Evolutionary conservation across 108 stramenopile genomes (phyloP), one percentile per base, ranked within the genome.

Genomic region (Mediolabrus comicus): DNA sequence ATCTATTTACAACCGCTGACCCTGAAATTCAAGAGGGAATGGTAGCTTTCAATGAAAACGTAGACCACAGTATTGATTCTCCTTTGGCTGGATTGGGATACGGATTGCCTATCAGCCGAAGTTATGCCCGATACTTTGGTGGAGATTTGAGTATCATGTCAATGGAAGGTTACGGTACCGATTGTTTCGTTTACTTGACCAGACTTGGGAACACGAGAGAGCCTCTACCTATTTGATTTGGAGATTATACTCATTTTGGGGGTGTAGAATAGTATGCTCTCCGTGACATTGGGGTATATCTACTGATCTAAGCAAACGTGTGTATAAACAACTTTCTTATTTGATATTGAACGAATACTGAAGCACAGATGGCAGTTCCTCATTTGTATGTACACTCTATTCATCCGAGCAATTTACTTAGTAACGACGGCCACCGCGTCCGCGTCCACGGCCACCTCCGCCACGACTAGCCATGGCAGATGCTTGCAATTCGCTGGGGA

Each of bases 131-230:
- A 19, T 99, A 98, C 81, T 99, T 99, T 79, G 97, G 97, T 16
- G 99, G 99, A 12, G 99, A 99, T 82, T 73, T 99, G 46, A 86
- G 83, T 57, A 86, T 99, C 75, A 97, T 99, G 92, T 95, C 94
- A 57, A 98, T 99, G 98, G 98, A 99, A 56, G 99, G 99, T 10
- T 97, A 95, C 70, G 99, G 99, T 12, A 99, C 99, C 0, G 99
- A 99, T 84, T 97, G 96, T 4, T 99, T 98, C 73, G 90, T 99
- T 5, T 94, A 99, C 65, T 80, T 99, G 65, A 83, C 86, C 9
- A 53, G 92, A 56, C 72, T 96, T 63, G 95, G 92, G 33, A 85
- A 94, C 74, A 86, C 80, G 31, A 81, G 77, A 51, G 95, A 96
- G 62, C 92, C 95, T 16, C 59, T 96, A 33, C 92, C 95, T 8